Evolutionary conservation across 805 yeast genomes (phyloP).

Genomic region (Starmerella etchellsii): DNA sequence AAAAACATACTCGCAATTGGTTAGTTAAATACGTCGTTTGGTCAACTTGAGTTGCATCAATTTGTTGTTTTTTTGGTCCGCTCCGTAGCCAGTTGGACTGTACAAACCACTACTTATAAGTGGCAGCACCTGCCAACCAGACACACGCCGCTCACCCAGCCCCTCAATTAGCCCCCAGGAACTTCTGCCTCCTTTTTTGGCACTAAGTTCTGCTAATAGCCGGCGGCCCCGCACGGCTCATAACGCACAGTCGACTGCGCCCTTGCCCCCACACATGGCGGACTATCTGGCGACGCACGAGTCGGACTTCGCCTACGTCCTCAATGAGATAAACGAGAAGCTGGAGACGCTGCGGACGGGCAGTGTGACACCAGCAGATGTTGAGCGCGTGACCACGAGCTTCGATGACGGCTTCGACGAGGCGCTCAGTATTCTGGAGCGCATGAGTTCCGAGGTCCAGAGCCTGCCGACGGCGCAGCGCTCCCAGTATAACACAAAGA

Average conservation of each 20-base stretch:
- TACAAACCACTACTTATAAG: no score
- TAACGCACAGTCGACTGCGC: no score
- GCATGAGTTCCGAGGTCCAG: constrained; percentile 76
- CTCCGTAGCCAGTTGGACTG: no score
- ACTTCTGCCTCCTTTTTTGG: no score
- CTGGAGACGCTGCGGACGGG: constrained; percentile 39
- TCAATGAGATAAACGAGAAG: constrained; percentile 56
- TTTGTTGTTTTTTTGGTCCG: no score
- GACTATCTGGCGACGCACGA: constrained; percentile 54
- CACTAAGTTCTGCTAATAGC: no score
- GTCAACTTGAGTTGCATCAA: no score
- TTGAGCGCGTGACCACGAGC: constrained; percentile 23
- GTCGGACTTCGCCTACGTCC: constrained; percentile 56
- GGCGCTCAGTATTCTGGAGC: constrained; percentile 67
- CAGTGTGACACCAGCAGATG: constrained; percentile 22
- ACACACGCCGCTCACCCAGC: no score
- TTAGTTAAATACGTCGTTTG: no score
- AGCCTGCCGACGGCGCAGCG: constrained; percentile 65
- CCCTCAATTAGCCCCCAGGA: no score
- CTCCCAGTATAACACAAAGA: constrained; percentile 56
- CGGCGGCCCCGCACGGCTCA: background rate
- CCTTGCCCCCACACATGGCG: constrained; percentile 4
- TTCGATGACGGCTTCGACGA: constrained; percentile 45
- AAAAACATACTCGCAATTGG: no score
- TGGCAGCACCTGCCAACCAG: no score